Conservation (phyloP, 495 filamentous ascomycete species). For the Aspergillus affinis region DNA sequence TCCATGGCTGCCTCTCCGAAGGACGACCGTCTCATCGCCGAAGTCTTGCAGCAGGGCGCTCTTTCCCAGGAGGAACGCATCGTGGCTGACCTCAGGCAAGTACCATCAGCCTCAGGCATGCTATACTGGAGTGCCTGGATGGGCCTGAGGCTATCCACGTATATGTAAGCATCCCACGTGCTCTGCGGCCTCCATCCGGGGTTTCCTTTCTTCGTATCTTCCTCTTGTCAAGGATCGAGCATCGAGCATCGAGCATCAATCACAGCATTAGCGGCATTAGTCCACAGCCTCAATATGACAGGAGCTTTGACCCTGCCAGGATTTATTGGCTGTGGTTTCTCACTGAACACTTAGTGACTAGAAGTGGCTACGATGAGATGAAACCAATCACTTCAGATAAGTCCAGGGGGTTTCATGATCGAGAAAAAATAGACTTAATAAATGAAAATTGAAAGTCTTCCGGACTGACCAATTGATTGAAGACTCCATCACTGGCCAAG, state of each 20-base stretch:
- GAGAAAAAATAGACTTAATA: not conserved
- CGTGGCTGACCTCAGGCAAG: too few relatives aligned
- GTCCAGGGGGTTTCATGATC: not conserved
- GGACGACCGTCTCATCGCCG: not conserved
- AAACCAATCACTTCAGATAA: not conserved
- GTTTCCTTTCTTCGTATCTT: not conserved
- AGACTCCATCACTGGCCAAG: not conserved
- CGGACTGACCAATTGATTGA: not conserved
- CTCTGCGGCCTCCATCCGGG: not conserved
- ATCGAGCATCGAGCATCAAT: not conserved
- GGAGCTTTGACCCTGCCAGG: not conserved
- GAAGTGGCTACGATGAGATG: too few relatives aligned
- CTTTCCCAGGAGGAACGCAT: not conserved
- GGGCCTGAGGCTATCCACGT: not conserved
- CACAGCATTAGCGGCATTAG: not conserved
- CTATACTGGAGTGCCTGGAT: too few relatives aligned
- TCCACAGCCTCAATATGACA: not conserved
- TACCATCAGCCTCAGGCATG: too few relatives aligned
- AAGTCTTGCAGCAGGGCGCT: not conserved
- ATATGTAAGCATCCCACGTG: not conserved
- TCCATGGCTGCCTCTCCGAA: not conserved
- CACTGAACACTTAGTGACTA: not conserved
- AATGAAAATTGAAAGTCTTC: not conserved
- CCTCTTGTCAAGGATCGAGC: too few relatives aligned
- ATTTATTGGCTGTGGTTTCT: not conserved